Base-by-base conservation (phyloP, 352 stramenopile species). In the Phytophthora litchii region DNA sequence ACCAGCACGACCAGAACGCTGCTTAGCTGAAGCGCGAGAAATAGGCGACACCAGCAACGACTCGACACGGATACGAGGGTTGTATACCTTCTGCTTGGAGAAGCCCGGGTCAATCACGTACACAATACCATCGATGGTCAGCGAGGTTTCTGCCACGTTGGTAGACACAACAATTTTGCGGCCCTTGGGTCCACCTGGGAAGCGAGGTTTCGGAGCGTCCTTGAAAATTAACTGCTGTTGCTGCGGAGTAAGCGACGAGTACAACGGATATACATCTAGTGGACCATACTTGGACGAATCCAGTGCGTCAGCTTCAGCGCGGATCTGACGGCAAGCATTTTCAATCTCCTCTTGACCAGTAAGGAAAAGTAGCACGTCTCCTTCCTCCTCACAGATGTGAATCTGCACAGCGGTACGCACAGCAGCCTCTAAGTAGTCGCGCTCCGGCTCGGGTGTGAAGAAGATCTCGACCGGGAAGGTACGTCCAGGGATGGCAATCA, bases 71-170 rank as follows among this genome's bases (percentile, higher is more conserved):
- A 98, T 98, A 17, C 97, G 85, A 31, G 98, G 97, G 80, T 99
- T 99, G 83, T 99, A 99, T 17, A 99, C 94, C 80, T 99, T 99
- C 76, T 99, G 97, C 80, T 99, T 99, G 25, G 87, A 98, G 68
- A 99, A 99, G 43, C 98, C 97, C 19, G 97, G 95, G 78, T 99
- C 98, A 36, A 99, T 89, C 25, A 99, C 98, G 76, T 99, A 99
- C 14, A 99, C 97, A 58, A 99, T 99, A 19, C 97, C 98, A 74
- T 99, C 97, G 76, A 99, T 99, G 1, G 98, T 99, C n/a, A 99
- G 70, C 54, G 94, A 99, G 23, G 98, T 99, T 76, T 99, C 98
- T 20, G 98, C 98, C 69, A 99, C 98, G 78, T 99, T 99, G 38
- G 97, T 99, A 13, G 89, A 95, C 35, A 99, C 91, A n/a, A 99